Conservation (phyloP, 176 grass and related monocot species). For the Cenchrus fungigraminus region DNA sequence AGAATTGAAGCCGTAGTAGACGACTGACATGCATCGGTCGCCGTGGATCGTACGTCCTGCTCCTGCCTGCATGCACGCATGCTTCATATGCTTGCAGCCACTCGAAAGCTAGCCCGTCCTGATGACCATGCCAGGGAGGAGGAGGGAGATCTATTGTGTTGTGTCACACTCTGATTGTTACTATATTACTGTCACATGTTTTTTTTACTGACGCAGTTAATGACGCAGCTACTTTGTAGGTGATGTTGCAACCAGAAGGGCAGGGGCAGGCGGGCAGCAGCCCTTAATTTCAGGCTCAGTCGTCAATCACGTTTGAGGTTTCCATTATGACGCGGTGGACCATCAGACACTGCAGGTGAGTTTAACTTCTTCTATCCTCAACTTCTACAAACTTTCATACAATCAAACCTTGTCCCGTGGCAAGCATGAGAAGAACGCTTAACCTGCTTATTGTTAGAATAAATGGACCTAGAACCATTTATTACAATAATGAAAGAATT, state of each 20-base stretch:
- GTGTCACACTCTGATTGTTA: neutral
- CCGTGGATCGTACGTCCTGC: neutral
- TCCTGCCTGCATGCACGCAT: conserved; percentile 7
- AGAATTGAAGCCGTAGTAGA: neutral
- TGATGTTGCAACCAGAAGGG: conserved; percentile 14
- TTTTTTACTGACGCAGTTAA: conserved; percentile 20
- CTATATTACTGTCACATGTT: conserved; percentile 22
- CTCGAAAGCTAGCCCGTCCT: neutral
- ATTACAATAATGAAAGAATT: too few species aligned
- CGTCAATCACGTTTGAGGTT: conserved; percentile 15
- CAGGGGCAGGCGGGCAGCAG: neutral
- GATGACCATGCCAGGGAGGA: conserved; percentile 27
- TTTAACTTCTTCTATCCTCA: neutral
- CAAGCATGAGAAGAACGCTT: neutral
- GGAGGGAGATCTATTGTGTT: conserved; percentile 3
- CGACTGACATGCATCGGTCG: conserved; percentile 5
- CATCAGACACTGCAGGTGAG: neutral
- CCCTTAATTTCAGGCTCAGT: neutral
- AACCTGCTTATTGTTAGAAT: neutral
- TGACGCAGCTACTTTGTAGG: conserved; percentile 36
- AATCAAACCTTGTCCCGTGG: neutral
- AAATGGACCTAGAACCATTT: too few species aligned
- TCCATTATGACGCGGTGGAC: neutral
- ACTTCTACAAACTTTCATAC: conserved; percentile 3
- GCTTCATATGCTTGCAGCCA: neutral